phyloP scores from a whole-genome alignment of 805 yeast species.

The Zygoascus flipseniorum region DNA sequence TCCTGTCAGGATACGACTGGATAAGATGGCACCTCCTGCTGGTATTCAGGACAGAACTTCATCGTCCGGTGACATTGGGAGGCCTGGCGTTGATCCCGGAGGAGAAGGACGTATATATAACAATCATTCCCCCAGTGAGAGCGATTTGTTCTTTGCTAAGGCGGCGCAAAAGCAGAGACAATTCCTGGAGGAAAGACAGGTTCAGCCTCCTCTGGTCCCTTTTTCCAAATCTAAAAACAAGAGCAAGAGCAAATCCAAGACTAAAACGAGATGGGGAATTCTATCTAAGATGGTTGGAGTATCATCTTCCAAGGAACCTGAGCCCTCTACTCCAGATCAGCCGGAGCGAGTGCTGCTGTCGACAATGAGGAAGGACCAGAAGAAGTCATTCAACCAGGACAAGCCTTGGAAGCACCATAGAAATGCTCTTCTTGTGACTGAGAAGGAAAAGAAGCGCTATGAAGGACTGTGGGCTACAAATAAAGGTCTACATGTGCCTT shows the following conservation, averaged over 20 bases:
- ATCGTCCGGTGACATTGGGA: not conserved
- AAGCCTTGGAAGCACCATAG: slow-evolving; percentile 91
- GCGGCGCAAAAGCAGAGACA: not conserved
- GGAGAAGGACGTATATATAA: not conserved
- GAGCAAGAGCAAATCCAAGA: not conserved
- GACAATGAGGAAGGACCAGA: slow-evolving; percentile 32
- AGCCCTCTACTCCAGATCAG: not conserved
- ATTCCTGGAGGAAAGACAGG: not conserved
- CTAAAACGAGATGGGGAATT: not conserved
- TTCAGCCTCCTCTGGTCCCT: not conserved
- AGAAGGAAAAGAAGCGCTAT: slow-evolving; percentile 72
- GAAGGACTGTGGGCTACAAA: slow-evolving; percentile 94
- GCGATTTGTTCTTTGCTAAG: not conserved
- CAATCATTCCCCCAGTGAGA: not conserved
- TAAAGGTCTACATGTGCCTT: slow-evolving; percentile 39
- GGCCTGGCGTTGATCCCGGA: not conserved
- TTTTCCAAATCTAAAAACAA: not conserved
- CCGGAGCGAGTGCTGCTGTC: slow-evolving; percentile 8
- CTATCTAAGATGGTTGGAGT: not conserved
- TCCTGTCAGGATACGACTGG: not conserved
- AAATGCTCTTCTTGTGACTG: slow-evolving; percentile 40
- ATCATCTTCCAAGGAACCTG: not conserved
- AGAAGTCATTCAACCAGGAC: slow-evolving; percentile 60
- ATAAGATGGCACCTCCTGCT: not conserved
- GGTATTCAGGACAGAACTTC: not conserved